Evolutionary conservation across 257 asterid species (phyloP).

Genomic region (Capsicum pubescens): DNA sequence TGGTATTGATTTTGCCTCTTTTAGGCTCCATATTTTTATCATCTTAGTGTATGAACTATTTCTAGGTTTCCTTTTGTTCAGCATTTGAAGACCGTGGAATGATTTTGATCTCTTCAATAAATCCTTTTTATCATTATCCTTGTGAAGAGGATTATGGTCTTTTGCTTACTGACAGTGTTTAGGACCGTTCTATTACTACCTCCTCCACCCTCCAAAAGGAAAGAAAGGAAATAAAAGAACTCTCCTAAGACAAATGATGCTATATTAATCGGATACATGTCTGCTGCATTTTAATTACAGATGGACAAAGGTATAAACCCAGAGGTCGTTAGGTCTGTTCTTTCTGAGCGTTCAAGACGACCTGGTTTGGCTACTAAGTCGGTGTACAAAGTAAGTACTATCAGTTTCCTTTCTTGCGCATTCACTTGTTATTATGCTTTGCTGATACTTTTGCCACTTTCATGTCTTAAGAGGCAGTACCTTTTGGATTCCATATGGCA

Average conservation of each 20-base stretch:
- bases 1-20: not conserved
- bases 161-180: constrained; percentile 12
- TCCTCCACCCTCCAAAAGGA: not conserved
- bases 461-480: not conserved
- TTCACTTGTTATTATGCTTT: constrained; percentile 14
- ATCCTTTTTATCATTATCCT: constrained; percentile 15
- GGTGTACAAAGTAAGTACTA: constrained; percentile 60
- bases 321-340: constrained; percentile 87
- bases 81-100: not conserved
- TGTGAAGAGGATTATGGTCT: constrained; percentile 2
- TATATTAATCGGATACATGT: constrained; percentile 33
- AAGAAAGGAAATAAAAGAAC: not conserved
- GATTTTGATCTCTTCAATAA: constrained; percentile 8
- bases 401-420: constrained; percentile 12
- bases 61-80: constrained; percentile 9
- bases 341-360: constrained; percentile 81
- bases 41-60: constrained; percentile 14
- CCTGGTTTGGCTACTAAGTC: constrained; percentile 84
- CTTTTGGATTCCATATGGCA: not conserved
- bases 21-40: not conserved
- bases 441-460: constrained; percentile 8
- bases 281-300: constrained; percentile 51
- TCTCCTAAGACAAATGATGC: constrained; percentile 11
- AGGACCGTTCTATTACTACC: constrained; percentile 5
- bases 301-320: constrained; percentile 82